These are phyloP conservation scores for Gonium pectorale DNA, from an alignment of 139 green algal species.

Conservation along the genomic window DNA sequence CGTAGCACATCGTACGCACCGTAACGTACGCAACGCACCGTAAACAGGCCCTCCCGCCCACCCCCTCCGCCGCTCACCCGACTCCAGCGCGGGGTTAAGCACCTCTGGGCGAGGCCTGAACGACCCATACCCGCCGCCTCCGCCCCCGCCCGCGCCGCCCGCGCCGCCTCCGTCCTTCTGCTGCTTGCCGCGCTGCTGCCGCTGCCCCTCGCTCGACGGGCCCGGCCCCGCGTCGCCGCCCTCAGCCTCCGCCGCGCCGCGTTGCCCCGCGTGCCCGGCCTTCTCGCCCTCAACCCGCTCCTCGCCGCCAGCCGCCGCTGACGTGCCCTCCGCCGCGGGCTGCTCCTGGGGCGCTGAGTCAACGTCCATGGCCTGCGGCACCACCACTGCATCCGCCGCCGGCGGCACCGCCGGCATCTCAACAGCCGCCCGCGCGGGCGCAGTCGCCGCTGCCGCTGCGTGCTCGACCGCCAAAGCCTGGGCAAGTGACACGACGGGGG, in stretches of 20 bases:
- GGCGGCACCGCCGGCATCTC: constrained; percentile 1
- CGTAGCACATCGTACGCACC: too few species aligned
- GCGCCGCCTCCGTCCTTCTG: not conserved
- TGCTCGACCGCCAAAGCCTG: not conserved
- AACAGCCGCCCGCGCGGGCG: constrained; percentile 15
- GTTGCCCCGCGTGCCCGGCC: too few species aligned
- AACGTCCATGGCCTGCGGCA: too few species aligned
- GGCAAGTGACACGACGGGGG: too few species aligned
- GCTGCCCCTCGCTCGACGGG: not conserved
- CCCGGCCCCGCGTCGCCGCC: too few species aligned
- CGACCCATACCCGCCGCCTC: constrained; percentile 30
- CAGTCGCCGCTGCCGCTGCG: not conserved
- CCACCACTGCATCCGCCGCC: not conserved
- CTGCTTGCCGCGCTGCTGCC: not conserved
- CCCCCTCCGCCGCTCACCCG: not conserved
- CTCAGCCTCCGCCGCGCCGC: too few species aligned
- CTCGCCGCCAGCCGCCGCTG: too few species aligned
- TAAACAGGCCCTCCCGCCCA: not conserved
- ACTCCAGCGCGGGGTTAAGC: not conserved
- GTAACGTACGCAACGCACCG: too few species aligned
- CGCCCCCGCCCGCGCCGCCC: not conserved
- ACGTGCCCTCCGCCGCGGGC: too few species aligned
- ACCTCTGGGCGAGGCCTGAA: constrained; percentile 15
- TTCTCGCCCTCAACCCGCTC: too few species aligned
- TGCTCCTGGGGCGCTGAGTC: too few species aligned